Evolutionary conservation across 345 rosid genomes (phyloP), one percentile per base, ranked within the genome.

Genomic region (Geranium rotundifolium): DNA sequence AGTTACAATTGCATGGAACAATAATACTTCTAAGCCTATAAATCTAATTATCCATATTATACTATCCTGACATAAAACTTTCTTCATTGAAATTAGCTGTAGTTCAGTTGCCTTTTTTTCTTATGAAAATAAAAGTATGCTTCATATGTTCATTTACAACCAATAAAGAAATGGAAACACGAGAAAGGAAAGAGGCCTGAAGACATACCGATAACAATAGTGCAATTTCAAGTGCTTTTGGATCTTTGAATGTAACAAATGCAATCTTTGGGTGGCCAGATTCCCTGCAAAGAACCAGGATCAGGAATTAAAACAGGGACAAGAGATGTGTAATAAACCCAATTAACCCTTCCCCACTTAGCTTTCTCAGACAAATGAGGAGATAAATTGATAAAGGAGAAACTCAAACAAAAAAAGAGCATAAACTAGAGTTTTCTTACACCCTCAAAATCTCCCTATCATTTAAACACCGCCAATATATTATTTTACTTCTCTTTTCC

Each of bases 181-280:
- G 1, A 59, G 39, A 60, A 41, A 69, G 17, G 54, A 56, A 31
- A 52, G 10, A 10, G 16, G 3, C 19, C 14, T 46, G 52, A 46
- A 46, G 30, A 72, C 79, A 5, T 46, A 84, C 95, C 79, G 97
- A 84, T 76, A 87, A 81, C 58, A 88, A 76, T 68, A 90, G 76
- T 0, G 99, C 99, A 29, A 93, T 93, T 85, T 90, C 88, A 46
- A 93, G 85, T 19, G 99, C 96, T 75, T 85, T 86, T 0, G 96
- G 80, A 41, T 93, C 96, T 68, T 72, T 79, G 82, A 93, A 93
- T 18, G 92, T 88, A 57, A 93, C 99, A 78, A 73, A 90, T 4
- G 89, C 97, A 29, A 81, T 71, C 77, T 74, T 77, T 50, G 76
- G 72, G 29, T 75, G 67, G 4, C 80, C 84, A 71, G 78, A 46